Conservation (phyloP, 2,329 filamentous ascomycete genomes). For the Daldinia sp. region DNA sequence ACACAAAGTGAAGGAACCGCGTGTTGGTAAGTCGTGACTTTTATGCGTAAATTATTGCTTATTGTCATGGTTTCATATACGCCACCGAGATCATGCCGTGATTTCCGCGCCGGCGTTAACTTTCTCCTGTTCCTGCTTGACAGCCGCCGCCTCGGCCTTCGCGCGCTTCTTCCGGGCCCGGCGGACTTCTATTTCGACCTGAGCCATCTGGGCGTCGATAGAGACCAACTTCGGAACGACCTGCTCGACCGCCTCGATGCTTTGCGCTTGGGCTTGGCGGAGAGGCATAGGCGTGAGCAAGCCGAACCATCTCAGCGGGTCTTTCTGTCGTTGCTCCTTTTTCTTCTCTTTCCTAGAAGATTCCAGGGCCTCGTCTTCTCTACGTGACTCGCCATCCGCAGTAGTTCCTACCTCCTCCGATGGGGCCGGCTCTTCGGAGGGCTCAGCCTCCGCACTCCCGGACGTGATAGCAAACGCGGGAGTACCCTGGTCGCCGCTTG, state of each 20-base stretch:
- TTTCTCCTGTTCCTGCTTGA: conserved; percentile 41
- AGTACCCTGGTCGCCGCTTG: conserved; percentile 12
- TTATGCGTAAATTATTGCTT: neutral
- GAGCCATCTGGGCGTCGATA: conserved; percentile 67
- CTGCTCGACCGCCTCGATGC: conserved; percentile 63
- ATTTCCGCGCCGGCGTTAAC: conserved; percentile 14
- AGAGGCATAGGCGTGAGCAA: conserved; percentile 61
- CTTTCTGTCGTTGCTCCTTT: conserved; percentile 43
- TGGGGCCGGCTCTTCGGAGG: neutral
- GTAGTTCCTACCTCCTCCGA: conserved; percentile 11
- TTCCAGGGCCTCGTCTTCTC: neutral
- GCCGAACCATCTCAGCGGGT: conserved; percentile 69
- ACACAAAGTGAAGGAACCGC: neutral
- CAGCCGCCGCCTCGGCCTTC: conserved; percentile 53
- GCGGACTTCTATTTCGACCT: conserved; percentile 74
- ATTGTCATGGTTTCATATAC: neutral
- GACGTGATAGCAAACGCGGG: conserved; percentile 39
- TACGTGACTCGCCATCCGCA: neutral
- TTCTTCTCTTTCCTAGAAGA: neutral
- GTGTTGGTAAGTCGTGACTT: neutral
- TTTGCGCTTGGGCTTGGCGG: conserved; percentile 66
- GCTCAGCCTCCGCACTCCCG: conserved; percentile 17
- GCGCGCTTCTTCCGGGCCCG: conserved; percentile 64
- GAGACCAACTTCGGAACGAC: conserved; percentile 65
- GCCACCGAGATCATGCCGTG: conserved; percentile 10